A percentile compares a stretch with the other conserved stretches of the same genome.
These are phyloP conservation scores for Verticillium tricorpus DNA, from an alignment of 2,329 filamentous ascomycete species.

Conservation along the genomic window DNA sequence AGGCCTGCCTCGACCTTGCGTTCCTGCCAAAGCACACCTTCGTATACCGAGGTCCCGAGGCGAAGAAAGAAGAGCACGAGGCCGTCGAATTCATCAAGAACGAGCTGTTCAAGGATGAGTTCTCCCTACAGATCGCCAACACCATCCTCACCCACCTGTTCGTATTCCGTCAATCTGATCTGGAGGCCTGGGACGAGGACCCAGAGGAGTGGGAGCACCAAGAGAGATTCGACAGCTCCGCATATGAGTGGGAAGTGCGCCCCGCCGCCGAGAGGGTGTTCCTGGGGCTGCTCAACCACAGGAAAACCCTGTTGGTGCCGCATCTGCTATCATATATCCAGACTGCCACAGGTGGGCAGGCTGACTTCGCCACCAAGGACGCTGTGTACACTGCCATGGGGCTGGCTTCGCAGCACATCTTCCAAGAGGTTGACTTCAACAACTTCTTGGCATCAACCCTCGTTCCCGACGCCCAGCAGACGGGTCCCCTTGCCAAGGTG, in stretches of 20 bases:
- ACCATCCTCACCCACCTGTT: constrained; percentile 84
- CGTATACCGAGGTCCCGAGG: constrained; percentile 70
- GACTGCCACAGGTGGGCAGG: constrained; percentile 61
- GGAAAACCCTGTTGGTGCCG: constrained; percentile 74
- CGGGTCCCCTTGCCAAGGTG: constrained; percentile 64
- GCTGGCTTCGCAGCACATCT: constrained; percentile 72
- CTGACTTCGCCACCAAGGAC: constrained; percentile 80
- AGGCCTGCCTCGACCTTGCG: constrained; percentile 79
- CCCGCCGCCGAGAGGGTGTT: constrained; percentile 94
- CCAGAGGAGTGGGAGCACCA: constrained; percentile 93
- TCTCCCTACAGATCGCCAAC: constrained; percentile 79
- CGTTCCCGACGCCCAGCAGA: constrained; percentile 69
- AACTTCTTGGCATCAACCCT: constrained; percentile 70
- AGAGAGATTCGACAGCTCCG: constrained; percentile 78
- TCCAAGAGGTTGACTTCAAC: constrained; percentile 77
- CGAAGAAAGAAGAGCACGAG: constrained; percentile 69
- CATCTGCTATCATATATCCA: constrained; percentile 81
- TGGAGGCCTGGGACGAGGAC: constrained; percentile 90
- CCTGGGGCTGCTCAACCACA: constrained; percentile 83
- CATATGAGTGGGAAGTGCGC: constrained; percentile 88
- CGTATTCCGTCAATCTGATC: constrained; percentile 77
- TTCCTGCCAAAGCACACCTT: constrained; percentile 79
- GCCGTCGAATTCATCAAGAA: constrained; percentile 67
- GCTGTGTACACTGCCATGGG: constrained; percentile 93
- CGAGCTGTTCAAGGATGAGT: constrained; percentile 68